These are phyloP conservation scores for Teratosphaeria zuluensis DNA, from an alignment of 2,329 filamentous ascomycete species.

Conservation along the genomic window DNA sequence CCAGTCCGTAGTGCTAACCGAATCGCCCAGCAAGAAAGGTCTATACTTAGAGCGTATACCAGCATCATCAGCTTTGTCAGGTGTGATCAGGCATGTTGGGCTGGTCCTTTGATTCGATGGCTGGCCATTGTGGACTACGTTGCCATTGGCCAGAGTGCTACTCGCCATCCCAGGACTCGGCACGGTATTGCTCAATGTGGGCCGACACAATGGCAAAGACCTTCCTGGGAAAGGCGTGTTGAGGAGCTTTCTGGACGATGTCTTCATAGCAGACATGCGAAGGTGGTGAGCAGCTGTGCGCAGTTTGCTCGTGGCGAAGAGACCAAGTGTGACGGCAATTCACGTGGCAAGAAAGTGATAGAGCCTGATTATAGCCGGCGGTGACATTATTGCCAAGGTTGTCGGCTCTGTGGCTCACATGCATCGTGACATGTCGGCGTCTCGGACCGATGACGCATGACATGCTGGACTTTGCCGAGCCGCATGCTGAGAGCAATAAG, in stretches of 20 bases:
- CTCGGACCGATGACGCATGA: not conserved
- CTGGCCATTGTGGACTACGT: not conserved
- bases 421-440: not conserved
- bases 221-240: not conserved
- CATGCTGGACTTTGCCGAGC: not conserved
- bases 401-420: too few species aligned
- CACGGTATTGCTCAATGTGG: not conserved
- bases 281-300: too few species aligned
- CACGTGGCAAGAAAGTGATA: not conserved
- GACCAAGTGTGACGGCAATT: not conserved
- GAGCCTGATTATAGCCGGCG: not conserved
- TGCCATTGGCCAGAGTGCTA: not conserved
- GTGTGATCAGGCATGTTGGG: slow-evolving; percentile 32
- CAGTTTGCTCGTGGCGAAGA: not conserved
- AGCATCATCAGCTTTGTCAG: slow-evolving; percentile 37
- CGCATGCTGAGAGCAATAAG: not conserved
- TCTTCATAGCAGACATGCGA: not conserved
- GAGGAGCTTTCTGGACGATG: not conserved
- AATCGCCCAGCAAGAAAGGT: slow-evolving; percentile 44
- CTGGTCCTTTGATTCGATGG: not conserved
- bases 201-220: too few species aligned
- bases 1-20: slow-evolving; percentile 42
- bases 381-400: not conserved
- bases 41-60: slow-evolving; percentile 42
- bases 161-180: not conserved